Evolutionary conservation across 768 basidiomycete species (phyloP), one percentile per base, ranked within the genome.

Genomic region (Phanerodontia chrysosporium): DNA sequence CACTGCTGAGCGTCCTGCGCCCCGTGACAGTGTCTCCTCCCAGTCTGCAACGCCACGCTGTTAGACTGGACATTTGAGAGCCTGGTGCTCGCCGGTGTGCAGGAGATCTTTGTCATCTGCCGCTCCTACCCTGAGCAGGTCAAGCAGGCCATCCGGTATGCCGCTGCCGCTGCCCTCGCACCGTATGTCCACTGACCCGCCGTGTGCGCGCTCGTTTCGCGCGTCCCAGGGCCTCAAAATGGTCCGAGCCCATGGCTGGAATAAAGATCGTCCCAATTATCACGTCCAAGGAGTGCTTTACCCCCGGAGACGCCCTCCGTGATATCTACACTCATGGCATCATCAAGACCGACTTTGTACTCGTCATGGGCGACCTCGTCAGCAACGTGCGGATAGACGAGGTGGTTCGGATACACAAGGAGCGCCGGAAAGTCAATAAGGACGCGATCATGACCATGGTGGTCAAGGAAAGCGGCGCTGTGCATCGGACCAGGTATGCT

Each of bases 391-490:
- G 85, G 60, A 89, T 99, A 64, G 89, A 92, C 66, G 90, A 93
- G 65, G 90, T 95, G 55, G 89, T 97, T 49, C 82, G 87, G 48
- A 84, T 83, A 62, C 96, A 98, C 77, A 94, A 89, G 78, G 90
- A 90, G 71, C 78, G 94, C 52, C 79, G 93, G 61, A 88, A 87
- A 72, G 82, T 78, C 60, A 92, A 95, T 73, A 92, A 92, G 76
- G 91, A 98, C 70, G 91, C 89, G 39, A 93, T 95, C 67, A 95
- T 99, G 93, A 95, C 94, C 27, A 93, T 98, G 79, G 93, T 92
- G 14, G 89, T 91, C 58, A 92, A 91, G 73, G 86, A 89, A 73
- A 84, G 84, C 64, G 89, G 88, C 14, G 79, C 78, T 8, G 74
- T 70, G 61, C 92, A 91, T 74, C 78, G 89, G 49, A 90, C 90